Percentiles rank a stretch among this genome's conserved stretches.
phyloP scores from a whole-genome alignment of 2,329 filamentous ascomycete species.

The Mariannaea sp. region DNA sequence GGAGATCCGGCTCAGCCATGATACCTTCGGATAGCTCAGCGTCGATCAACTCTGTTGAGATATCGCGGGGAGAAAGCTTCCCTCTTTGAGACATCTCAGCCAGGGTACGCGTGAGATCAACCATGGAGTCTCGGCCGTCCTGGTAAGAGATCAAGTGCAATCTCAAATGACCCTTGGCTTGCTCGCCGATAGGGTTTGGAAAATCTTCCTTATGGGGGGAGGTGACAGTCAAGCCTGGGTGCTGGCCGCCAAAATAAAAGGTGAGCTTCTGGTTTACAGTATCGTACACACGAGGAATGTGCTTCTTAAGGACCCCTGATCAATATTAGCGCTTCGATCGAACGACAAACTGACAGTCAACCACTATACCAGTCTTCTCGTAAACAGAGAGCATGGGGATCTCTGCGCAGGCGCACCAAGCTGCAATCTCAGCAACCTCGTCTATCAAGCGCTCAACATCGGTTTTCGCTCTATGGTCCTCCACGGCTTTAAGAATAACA shows the following conservation, averaged over 20 bases:
- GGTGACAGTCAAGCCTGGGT: conserved; percentile 69
- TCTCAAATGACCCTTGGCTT: conserved; percentile 51
- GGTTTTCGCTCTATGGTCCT: conserved; percentile 69
- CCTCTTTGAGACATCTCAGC: conserved; percentile 92
- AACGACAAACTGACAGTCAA: neutral
- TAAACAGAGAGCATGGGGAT: conserved; percentile 90
- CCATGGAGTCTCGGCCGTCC: conserved; percentile 90
- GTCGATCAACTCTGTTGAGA: conserved; percentile 84
- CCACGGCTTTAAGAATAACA: conserved; percentile 77
- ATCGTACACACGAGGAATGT: conserved; percentile 82
- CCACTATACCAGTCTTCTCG: conserved; percentile 77
- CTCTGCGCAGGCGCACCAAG: conserved; percentile 89
- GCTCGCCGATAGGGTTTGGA: conserved; percentile 37
- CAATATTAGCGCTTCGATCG: conserved; percentile 17
- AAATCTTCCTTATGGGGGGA: conserved; percentile 49
- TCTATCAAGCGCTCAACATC: conserved; percentile 84
- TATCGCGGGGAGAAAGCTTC: conserved; percentile 81
- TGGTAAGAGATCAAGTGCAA: conserved; percentile 84
- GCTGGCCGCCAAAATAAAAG: conserved; percentile 80
- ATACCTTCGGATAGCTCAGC: conserved; percentile 80
- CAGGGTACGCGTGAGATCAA: conserved; percentile 92
- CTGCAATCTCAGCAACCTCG: conserved; percentile 87
- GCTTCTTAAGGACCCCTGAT: conserved; percentile 83
- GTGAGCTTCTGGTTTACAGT: conserved; percentile 79
- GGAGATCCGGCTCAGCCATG: conserved; percentile 86